Conservation (phyloP, 2,329 filamentous ascomycete species). For the Seiridium unicorne region DNA sequence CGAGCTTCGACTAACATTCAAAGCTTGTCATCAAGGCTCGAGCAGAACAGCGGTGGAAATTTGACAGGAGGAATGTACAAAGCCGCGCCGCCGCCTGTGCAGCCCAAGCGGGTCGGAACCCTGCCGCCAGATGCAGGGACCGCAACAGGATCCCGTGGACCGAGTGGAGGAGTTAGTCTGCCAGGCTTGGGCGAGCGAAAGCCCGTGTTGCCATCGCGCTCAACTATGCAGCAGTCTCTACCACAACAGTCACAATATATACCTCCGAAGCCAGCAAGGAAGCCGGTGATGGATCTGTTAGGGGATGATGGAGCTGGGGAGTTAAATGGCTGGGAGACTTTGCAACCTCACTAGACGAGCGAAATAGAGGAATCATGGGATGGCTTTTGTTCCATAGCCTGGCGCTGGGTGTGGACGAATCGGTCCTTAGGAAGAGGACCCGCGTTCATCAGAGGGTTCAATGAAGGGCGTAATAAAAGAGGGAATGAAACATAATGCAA, state of each 20-base stretch:
- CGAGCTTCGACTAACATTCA: slow-evolving; percentile 24
- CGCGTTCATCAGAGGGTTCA: too few species aligned
- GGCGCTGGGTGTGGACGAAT: too few species aligned
- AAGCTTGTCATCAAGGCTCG: slow-evolving; percentile 25
- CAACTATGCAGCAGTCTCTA: slow-evolving; percentile 17
- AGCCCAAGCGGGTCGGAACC: slow-evolving; percentile 7
- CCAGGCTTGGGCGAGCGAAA: slow-evolving; percentile 28
- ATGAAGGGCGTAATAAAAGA: too few species aligned
- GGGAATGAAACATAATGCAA: too few species aligned
- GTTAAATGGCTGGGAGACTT: slow-evolving; percentile 53
- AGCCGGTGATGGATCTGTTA: slow-evolving; percentile 43
- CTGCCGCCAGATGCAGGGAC: neutral
- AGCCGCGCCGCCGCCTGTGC: slow-evolving; percentile 10
- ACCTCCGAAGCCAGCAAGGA: slow-evolving; percentile 24
- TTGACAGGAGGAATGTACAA: slow-evolving; percentile 28
- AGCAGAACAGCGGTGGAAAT: slow-evolving; percentile 19
- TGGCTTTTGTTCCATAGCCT: too few species aligned
- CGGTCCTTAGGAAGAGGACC: too few species aligned
- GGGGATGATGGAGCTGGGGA: slow-evolving; percentile 42
- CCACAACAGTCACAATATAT: neutral
- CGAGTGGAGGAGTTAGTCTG: slow-evolving; percentile 20
- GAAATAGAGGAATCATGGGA: neutral
- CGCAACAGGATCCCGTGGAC: neutral
- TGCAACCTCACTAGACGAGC: slow-evolving; percentile 41
- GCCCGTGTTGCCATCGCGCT: slow-evolving; percentile 21